Conservation (phyloP, 805 yeast genomes). For the Starmerella stellata region DNA sequence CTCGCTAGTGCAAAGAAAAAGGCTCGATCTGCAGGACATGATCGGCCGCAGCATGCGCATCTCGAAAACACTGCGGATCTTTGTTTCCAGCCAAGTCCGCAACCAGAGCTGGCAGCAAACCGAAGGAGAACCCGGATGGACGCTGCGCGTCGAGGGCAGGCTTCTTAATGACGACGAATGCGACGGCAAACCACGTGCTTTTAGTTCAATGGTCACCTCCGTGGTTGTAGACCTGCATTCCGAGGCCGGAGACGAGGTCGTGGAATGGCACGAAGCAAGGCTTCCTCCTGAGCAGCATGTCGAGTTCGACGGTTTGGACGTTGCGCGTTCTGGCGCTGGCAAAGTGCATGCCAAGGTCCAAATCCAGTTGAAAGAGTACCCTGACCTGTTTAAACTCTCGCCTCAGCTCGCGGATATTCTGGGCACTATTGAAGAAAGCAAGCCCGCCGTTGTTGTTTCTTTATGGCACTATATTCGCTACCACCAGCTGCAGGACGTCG, state of each 20-base stretch:
- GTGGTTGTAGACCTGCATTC: conserved; percentile 56
- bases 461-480: conserved; percentile 61
- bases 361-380: conserved; percentile 61
- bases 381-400: conserved; percentile 46
- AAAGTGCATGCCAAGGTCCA: conserved; percentile 54
- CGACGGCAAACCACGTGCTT: conserved; percentile 37
- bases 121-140: conserved; percentile 35
- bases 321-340: conserved; percentile 57
- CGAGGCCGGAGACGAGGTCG: conserved; percentile 24
- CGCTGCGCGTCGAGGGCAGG: conserved; percentile 75
- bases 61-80: conserved; percentile 54
- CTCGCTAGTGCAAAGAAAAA: conserved; percentile 61
- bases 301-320: conserved; percentile 76
- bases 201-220: conserved; percentile 66
- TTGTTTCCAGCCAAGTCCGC: conserved; percentile 60
- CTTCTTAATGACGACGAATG: conserved; percentile 39
- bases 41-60: conserved; percentile 30
- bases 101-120: conserved; percentile 75
- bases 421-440: conserved; percentile 63
- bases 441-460: conserved; percentile 65
- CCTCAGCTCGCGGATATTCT: conserved; percentile 49
- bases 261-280: conserved; percentile 72
- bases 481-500: conserved; percentile 42
- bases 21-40: conserved; percentile 66
- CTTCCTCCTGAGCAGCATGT: conserved; percentile 22